Base-by-base conservation (phyloP, 345 rosid genomes). In the Tarenaya hassleriana region DNA sequence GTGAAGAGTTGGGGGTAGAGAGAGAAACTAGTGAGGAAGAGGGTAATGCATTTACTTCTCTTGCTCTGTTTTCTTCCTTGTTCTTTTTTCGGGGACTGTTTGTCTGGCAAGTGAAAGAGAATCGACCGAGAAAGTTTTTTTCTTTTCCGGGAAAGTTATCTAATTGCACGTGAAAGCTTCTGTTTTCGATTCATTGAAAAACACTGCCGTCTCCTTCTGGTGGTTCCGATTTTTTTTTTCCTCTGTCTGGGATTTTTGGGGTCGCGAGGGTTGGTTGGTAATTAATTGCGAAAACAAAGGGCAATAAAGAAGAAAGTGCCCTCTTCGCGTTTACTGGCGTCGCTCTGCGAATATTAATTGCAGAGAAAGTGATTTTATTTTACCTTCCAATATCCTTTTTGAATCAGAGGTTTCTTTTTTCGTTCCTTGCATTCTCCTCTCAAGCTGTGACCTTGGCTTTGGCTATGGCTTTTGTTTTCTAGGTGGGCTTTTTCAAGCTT, bases 221-320 rank as follows among this genome's bases (percentile, higher is more conserved):
- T 50, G 16, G 14, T 1, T 50, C 58, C 64, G 24, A 47, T 56
- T 63, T 55, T 56, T 66, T 9, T 20, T 56, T 72, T 66, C 19
- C 21, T 50, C 33, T 52, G 69, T 16, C 49, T 52, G 55, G 40
- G 31, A 31, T 37, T 65, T n/a, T 47, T 57, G 61, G 69, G 50
- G 20, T 60, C 43, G 11, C 16, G 39, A 39, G n/a, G 78, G 66
- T 61, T 41, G 61, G 63, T 63, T 70, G 21, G 49, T 60, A 71
- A 59, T 76, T 62, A n/a, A 75, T 72, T 75, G 75, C 68, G 24
- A 32, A 73, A 71, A 67, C 71, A 41, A 55, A 66, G 67, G 59
- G 68, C 62, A 64, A 63, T 77, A n/a, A n/a, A n/a, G n/a, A n/a
- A n/a, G n/a, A n/a, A n/a, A n/a, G n/a, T n/a, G n/a, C n/a, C n/a